Percentiles rank a stretch among this genome's conserved stretches.
phyloP scores from a whole-genome alignment of 2,329 filamentous ascomycete genomes.

The Apiospora kogelbergensis region DNA sequence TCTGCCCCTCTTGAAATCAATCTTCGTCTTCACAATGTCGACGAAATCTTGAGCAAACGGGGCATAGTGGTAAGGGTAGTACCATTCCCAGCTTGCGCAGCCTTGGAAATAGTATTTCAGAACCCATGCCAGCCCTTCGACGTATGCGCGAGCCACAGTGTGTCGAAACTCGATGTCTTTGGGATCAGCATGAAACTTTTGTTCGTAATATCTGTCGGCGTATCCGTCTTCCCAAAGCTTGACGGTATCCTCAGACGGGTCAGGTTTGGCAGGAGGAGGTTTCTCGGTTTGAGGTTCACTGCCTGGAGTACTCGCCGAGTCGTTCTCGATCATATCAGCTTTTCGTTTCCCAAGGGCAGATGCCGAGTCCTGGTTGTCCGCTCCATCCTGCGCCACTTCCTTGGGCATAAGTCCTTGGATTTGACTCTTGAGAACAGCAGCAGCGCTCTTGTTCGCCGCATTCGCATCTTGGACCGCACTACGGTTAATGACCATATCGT shows the following conservation, averaged over 20 bases:
- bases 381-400: conserved; percentile 15
- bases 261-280: conserved; percentile 51
- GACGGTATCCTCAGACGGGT: conserved; percentile 75
- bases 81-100: conserved; percentile 99
- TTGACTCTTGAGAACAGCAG: conserved; percentile 80
- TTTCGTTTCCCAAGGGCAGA: conserved; percentile 74
- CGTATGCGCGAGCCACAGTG: conserved; percentile 86
- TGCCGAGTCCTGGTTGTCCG: conserved; percentile 37
- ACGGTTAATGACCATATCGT: conserved; percentile 85
- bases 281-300: conserved; percentile 56
- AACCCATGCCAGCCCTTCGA: conserved; percentile 94
- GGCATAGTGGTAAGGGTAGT: conserved; percentile 97
- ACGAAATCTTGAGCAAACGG: conserved; percentile 96
- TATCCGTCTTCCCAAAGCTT: conserved; percentile 95
- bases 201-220: conserved; percentile 91
- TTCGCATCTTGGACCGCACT: conserved; percentile 67
- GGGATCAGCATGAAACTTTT: conserved; percentile 86
- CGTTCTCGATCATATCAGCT: conserved; percentile 65
- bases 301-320: conserved; percentile 57
- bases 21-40: conserved; percentile 74
- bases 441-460: conserved; percentile 89
- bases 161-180: conserved; percentile 84
- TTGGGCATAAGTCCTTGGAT: conserved; percentile 53
- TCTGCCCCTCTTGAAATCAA: conserved; percentile 79
- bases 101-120: conserved; percentile 97